phyloP scores from a whole-genome alignment of 208 protist species.

The Histomonas meleagridis region DNA sequence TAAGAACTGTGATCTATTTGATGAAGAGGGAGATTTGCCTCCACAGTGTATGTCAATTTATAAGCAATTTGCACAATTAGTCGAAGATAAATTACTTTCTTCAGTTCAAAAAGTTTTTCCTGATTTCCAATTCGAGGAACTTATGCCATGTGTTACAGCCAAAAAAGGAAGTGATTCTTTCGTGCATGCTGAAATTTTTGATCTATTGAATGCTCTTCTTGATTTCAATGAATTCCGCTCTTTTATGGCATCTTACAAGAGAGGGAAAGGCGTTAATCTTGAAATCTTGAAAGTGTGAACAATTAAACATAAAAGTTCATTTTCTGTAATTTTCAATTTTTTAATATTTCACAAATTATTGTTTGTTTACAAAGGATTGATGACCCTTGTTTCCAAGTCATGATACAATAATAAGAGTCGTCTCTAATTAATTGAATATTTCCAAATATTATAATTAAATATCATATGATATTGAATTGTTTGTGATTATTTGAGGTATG shows the following conservation, averaged over 20 bases:
- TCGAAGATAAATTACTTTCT: neutral
- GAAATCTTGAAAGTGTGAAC: too few relatives aligned
- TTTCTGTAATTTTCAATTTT: too few relatives aligned
- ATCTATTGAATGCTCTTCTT: neutral
- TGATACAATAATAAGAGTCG: too few relatives aligned
- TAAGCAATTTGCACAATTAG: neutral
- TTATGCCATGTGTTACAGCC: neutral
- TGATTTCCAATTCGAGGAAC: slow-evolving; percentile 13
- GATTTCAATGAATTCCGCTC: slow-evolving; percentile 15
- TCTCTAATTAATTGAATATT: too few relatives aligned
- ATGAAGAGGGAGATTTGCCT: neutral
- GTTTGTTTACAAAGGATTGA: too few relatives aligned
- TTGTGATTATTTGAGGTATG: too few relatives aligned
- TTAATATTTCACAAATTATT: too few relatives aligned
- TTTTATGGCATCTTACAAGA: slow-evolving; percentile 27
- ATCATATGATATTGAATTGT: too few relatives aligned
- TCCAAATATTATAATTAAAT: too few relatives aligned
- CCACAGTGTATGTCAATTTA: neutral
- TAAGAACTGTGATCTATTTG: neutral
- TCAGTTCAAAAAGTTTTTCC: neutral
- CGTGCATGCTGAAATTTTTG: neutral
- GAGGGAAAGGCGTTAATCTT: neutral
- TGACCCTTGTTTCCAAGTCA: too few relatives aligned
- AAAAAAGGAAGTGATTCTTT: neutral
- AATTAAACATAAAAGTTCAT: too few relatives aligned